These are phyloP conservation scores for Hericium rajendrae DNA, from an alignment of 768 basidiomycete genomes.

Conservation along the genomic window DNA sequence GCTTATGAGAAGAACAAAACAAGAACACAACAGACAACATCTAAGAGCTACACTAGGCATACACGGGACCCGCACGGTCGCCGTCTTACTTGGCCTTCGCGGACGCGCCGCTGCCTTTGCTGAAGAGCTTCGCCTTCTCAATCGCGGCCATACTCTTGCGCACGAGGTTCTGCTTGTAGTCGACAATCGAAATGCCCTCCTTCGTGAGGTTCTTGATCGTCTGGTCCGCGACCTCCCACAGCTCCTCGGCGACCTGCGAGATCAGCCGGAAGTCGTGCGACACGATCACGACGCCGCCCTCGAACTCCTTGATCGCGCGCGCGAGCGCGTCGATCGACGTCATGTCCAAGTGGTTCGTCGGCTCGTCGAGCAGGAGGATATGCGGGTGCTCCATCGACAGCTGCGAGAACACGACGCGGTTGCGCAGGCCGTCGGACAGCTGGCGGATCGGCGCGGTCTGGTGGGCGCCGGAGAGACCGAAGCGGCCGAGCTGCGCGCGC, in stretches of 20 bases:
- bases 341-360: slow-evolving; percentile 98
- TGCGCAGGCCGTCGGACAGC: slow-evolving; percentile 90
- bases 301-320: slow-evolving; percentile 89
- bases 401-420: slow-evolving; percentile 95
- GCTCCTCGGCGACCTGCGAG: slow-evolving; percentile 94
- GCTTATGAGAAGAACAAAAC: neutral
- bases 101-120: slow-evolving; percentile 36
- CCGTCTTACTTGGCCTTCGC: neutral
- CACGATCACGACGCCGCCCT: slow-evolving; percentile 98
- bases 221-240: slow-evolving; percentile 96
- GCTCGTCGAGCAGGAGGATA: slow-evolving; percentile 87
- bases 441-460: slow-evolving; percentile 92
- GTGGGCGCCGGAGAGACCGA: slow-evolving; percentile 90
- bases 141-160: slow-evolving; percentile 78
- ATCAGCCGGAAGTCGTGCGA: slow-evolving; percentile 99
- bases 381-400: slow-evolving; percentile 97
- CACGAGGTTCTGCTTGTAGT: slow-evolving; percentile 85
- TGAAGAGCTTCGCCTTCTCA: slow-evolving; percentile 89
- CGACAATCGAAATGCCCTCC: slow-evolving; percentile 81
- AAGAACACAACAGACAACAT: neutral
- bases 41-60: neutral
- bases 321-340: slow-evolving; percentile 96
- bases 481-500: slow-evolving; percentile 90
- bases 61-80: too few species aligned
- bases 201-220: slow-evolving; percentile 90